These are phyloP conservation scores for Elaphomyces granulatus DNA, from an alignment of 495 filamentous ascomycete genomes.

Conservation along the genomic window DNA sequence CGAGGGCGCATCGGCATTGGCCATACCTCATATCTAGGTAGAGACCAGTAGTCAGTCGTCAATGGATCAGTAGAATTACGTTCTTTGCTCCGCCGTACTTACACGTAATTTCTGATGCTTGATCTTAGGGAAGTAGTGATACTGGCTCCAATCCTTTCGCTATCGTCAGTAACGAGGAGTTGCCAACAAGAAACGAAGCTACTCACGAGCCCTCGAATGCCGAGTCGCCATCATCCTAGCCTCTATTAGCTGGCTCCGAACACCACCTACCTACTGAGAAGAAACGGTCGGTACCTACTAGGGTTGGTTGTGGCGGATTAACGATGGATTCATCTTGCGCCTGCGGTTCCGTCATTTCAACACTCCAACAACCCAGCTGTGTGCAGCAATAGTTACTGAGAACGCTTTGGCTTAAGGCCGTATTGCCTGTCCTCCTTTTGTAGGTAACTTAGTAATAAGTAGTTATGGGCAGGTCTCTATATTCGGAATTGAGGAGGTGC, in stretches of 20 bases:
- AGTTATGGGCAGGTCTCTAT: no score
- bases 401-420: no score
- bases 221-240: no score
- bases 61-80: no score
- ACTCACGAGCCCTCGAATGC: neutral
- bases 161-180: neutral
- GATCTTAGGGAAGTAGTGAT: neutral
- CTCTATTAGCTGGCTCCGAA: neutral
- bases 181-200: neutral
- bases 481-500: no score
- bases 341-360: neutral
- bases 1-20: conserved; percentile 18
- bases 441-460: no score
- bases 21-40: conserved; percentile 10
- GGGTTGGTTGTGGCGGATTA: neutral
- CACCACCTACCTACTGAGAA: neutral
- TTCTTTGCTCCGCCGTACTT: no score
- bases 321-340: neutral
- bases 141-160: neutral
- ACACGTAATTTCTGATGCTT: neutral
- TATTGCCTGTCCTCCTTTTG: no score
- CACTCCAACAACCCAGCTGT: neutral
- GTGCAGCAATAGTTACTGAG: no score
- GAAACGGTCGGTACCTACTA: neutral
- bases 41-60: no score